Evolutionary conservation across 106 monocot genomes (phyloP), one percentile per base, ranked within the genome.

Genomic region (Apostasia shenzhenica): DNA sequence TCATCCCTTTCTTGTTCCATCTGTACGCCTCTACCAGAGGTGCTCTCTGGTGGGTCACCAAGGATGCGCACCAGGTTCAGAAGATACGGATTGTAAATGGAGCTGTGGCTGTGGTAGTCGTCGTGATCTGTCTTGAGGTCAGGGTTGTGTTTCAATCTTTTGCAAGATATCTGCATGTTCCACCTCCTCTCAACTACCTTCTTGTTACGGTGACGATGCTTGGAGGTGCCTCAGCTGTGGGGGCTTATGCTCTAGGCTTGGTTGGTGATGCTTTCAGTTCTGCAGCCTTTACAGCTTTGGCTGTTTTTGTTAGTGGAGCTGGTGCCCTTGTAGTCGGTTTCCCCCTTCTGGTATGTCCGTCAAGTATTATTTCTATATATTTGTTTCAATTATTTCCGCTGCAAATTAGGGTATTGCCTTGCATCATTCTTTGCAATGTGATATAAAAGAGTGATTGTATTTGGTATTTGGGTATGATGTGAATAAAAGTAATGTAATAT

Each of bases 131-230:
- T 63, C 78, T 99, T 14, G 99, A 99, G 77, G 66, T 99, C 40
- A 83, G 99, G 80, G 99, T 99, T n/a, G 86, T 99, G 7, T 99
- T 99, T 68, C 89, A 81, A 41, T 90, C 99, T 10, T 99, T 99
- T 69, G 86, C 81, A 37, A 80, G 75, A 63, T 99, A 99, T 67
- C 50, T 99, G 77, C 99, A 99, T 67, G 92, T 78, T 1, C 85
- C 99, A 10, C 90, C 99, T 0, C 99, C 93, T n/a, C 46, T 99
- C 66, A 93, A 90, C 68, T 93, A 90, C 75, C 66, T 99, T 6
- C 90, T 99, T 9, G 99, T 99, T 58, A 99, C 93, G n/a, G 74
- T 93, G 6, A 79, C 80, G 12, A 93, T 99, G 93, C 90, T 99
- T 48, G 99, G 99, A 11, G 90, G 93, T 7, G 72, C 93, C 1